Evolutionary conservation across 352 stramenopile species (phyloP).

Genomic region (Pythium folliculosum): DNA sequence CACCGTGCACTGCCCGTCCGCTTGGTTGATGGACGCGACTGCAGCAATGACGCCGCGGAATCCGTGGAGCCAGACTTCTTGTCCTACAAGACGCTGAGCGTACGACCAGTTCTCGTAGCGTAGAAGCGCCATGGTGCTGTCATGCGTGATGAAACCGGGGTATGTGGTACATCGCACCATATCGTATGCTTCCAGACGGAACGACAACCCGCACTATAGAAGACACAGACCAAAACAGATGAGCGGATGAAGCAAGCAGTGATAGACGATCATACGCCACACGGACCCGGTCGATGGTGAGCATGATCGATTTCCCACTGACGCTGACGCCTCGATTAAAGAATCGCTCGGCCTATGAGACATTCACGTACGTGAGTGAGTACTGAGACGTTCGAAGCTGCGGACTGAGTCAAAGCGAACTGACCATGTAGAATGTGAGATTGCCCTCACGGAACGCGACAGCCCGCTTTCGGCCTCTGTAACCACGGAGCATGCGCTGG

Average conservation of each 20-base stretch:
- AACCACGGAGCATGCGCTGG: constrained; percentile 58
- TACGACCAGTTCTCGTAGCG: constrained; percentile 66
- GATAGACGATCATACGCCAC: background rate
- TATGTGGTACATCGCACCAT: constrained; percentile 47
- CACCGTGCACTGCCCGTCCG: constrained; percentile 51
- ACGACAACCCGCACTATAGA: constrained; percentile 62
- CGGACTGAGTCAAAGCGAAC: background rate
- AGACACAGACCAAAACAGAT: no score
- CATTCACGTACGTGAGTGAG: background rate
- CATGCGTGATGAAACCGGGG: constrained; percentile 55
- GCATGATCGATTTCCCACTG: constrained; percentile 46
- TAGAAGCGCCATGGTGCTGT: constrained; percentile 47
- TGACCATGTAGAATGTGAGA: constrained; percentile 66
- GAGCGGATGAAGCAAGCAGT: no score
- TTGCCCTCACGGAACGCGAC: constrained; percentile 65
- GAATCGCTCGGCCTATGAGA: constrained; percentile 41
- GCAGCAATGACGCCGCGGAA: constrained; percentile 35
- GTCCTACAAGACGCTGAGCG: constrained; percentile 41
- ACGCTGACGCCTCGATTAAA: constrained; percentile 62
- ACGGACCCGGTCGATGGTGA: constrained; percentile 63
- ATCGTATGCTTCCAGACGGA: constrained; percentile 62
- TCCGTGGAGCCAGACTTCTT: constrained; percentile 42
- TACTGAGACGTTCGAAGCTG: background rate
- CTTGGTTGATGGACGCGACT: constrained; percentile 41
- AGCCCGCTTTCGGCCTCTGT: constrained; percentile 51